Base-by-base conservation (phyloP, 352 stramenopile genomes). In the Phytophthora pistaciae region DNA sequence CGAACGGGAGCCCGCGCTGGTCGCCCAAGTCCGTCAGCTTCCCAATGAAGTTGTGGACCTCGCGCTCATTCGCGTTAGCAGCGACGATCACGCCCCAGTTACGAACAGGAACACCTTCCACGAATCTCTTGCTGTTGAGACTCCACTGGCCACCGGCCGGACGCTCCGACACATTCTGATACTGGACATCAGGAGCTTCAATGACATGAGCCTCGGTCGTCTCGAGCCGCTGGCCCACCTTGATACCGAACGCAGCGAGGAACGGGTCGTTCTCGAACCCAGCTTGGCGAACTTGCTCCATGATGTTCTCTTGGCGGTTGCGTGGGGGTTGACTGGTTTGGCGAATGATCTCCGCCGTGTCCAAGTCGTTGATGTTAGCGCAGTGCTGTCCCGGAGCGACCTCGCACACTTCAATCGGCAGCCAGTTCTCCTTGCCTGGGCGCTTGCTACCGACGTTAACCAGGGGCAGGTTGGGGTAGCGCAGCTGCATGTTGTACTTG, bases 341-440 rank as follows among this genome's bases (percentile, higher is more conserved):
- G 10, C 64, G 56, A 64, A 97, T 95, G 50, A 97, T 94, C 58
- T 95, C 84, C 3, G 88, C 84, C 16, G 88, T 94, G 60, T 97
- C 85, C 20, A 84, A 65, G 7, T 96, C 87, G 25, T 91, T 93
- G 33, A 94, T 91, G 25, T 87, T 87, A 1, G 80, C 60, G 23
- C 89, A 91, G n/a, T 80, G 80, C 63, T 96, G 89, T 4, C 88
- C 83, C 0, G 83, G 77, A 18, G 85, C 77, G 4, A 93, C 83
- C 31, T 90, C 73, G 46, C 90, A 97, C 14, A 96, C 54, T 60
- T 97, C 90, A 46, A 97, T 90, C 5, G 90, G 88, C 5, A 95
- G 59, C 78, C 84, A 97, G 13, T 80, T 84, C 31, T 81, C 65
- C 10, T 66, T 66, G 5, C 74, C 70, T 14, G 78, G 65, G 5